Conservation (phyloP, 2,329 filamentous ascomycete species). For the Biscogniauxia marginata region DNA sequence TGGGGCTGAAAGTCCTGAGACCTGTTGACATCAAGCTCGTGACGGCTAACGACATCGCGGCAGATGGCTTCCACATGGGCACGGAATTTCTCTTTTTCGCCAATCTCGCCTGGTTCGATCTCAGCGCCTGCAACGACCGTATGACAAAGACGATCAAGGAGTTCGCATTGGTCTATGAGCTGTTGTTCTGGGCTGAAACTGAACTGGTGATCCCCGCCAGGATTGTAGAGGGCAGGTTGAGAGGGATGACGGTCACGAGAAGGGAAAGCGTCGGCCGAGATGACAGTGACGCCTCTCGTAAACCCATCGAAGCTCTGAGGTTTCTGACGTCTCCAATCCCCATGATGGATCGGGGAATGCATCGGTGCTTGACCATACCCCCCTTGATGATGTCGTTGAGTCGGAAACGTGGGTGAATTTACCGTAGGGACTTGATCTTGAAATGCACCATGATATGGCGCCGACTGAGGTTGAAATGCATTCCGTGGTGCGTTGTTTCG, state of each 20-base stretch:
- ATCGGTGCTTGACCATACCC: slow-evolving; percentile 14
- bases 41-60: slow-evolving; percentile 52
- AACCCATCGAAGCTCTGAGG: slow-evolving; percentile 9
- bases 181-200: slow-evolving; percentile 42
- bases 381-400: slow-evolving; percentile 14
- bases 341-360: slow-evolving; percentile 15
- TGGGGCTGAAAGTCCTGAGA: slow-evolving; percentile 47
- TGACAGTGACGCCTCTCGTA: slow-evolving; percentile 21
- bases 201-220: slow-evolving; percentile 28
- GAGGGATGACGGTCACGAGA: slow-evolving; percentile 21
- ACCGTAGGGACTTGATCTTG: slow-evolving; percentile 14
- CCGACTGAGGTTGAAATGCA: slow-evolving; percentile 32
- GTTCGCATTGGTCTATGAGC: slow-evolving; percentile 44
- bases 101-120: slow-evolving; percentile 62
- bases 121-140: slow-evolving; percentile 56
- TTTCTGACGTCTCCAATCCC: slow-evolving; percentile 25
- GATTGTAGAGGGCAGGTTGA: slow-evolving; percentile 33
- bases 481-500: slow-evolving; percentile 20
- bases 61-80: slow-evolving; percentile 63
- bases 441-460: slow-evolving; percentile 14
- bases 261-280: slow-evolving; percentile 25
- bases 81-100: slow-evolving; percentile 71
- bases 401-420: slow-evolving; percentile 6
- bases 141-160: slow-evolving; percentile 50
- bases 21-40: slow-evolving; percentile 46